phyloP scores from a whole-genome alignment of 1,284 basidiomycete species.

The Malassezia pachydermatis region DNA sequence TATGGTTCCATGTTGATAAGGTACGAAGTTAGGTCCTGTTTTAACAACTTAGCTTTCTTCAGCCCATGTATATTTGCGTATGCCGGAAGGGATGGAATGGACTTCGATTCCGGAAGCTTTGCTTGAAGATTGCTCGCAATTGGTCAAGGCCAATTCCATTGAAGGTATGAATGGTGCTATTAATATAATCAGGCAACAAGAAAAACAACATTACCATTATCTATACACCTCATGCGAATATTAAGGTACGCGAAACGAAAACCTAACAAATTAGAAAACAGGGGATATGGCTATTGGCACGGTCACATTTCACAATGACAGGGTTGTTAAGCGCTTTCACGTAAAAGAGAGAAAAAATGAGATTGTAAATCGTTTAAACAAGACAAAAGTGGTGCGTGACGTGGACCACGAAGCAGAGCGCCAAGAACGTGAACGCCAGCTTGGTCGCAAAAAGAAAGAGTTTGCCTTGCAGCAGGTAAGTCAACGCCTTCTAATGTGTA shows the following conservation, averaged over 20 bases:
- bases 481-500: background rate
- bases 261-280: slow-evolving; percentile 18
- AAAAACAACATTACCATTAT: slow-evolving; percentile 87
- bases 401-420: slow-evolving; percentile 86
- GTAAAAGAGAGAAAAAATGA: slow-evolving; percentile 71
- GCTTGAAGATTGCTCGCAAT: slow-evolving; percentile 75
- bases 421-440: slow-evolving; percentile 53
- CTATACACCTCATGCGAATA: slow-evolving; percentile 61
- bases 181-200: slow-evolving; percentile 65
- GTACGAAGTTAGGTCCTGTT: slow-evolving; percentile 17
- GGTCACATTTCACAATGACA: slow-evolving; percentile 85
- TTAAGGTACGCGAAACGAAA: slow-evolving; percentile 23
- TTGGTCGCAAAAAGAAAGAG: slow-evolving; percentile 32
- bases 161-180: slow-evolving; percentile 54
- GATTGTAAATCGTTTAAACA: slow-evolving; percentile 87
- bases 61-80: slow-evolving; percentile 61
- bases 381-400: slow-evolving; percentile 61
- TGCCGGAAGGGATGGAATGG: slow-evolving; percentile 69
- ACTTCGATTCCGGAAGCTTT: slow-evolving; percentile 71
- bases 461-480: slow-evolving; percentile 29
- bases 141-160: slow-evolving; percentile 95
- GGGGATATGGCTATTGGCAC: slow-evolving; percentile 64
- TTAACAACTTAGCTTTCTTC: slow-evolving; percentile 30
- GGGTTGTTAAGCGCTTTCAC: slow-evolving; percentile 59
- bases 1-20: slow-evolving; percentile 57